Percentiles rank a stretch among this genome's conserved stretches.
Evolutionary conservation across 352 stramenopile species (phyloP).

Genomic region (Globisporangium alternatum): DNA sequence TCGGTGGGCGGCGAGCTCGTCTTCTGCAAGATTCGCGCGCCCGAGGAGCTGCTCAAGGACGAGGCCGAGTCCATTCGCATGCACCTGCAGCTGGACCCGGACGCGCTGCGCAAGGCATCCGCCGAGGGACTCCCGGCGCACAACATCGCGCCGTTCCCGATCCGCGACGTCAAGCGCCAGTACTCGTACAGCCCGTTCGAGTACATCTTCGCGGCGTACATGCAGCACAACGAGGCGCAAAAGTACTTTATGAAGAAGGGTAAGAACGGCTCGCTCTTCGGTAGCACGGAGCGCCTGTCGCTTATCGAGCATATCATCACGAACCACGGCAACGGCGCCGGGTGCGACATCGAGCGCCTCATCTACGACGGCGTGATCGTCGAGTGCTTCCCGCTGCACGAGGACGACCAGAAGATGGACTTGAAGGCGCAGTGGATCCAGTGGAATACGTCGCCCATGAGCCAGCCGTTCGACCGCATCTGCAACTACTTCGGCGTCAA

Average conservation of each 20-base stretch:
- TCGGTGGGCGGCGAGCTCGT: slow-evolving; percentile 63
- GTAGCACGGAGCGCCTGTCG: slow-evolving; percentile 68
- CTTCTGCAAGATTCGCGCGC: slow-evolving; percentile 81
- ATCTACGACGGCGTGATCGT: slow-evolving; percentile 76
- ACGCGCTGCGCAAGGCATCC: slow-evolving; percentile 57
- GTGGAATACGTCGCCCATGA: slow-evolving; percentile 68
- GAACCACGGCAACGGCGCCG: slow-evolving; percentile 58
- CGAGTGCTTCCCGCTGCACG: slow-evolving; percentile 77
- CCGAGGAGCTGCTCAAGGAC: slow-evolving; percentile 66
- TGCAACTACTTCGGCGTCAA: slow-evolving; percentile 88
- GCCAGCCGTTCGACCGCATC: slow-evolving; percentile 76
- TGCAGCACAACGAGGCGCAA: slow-evolving; percentile 62
- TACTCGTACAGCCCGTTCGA: slow-evolving; percentile 79
- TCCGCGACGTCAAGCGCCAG: slow-evolving; percentile 75
- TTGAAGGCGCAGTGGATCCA: slow-evolving; percentile 70
- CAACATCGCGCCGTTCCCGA: slow-evolving; percentile 76
- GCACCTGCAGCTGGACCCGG: slow-evolving; percentile 67
- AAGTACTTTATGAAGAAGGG: slow-evolving; percentile 67
- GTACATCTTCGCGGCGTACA: slow-evolving; percentile 85
- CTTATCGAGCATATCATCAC: slow-evolving; percentile 87
- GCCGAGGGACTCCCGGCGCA: slow-evolving; percentile 67
- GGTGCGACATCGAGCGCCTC: slow-evolving; percentile 67
- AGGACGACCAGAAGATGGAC: slow-evolving; percentile 57
- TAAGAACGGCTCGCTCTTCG: slow-evolving; percentile 63
- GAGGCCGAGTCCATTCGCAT: slow-evolving; percentile 72